phyloP scores from a whole-genome alignment of 768 basidiomycete species.

The Tricholoma matsutake region DNA sequence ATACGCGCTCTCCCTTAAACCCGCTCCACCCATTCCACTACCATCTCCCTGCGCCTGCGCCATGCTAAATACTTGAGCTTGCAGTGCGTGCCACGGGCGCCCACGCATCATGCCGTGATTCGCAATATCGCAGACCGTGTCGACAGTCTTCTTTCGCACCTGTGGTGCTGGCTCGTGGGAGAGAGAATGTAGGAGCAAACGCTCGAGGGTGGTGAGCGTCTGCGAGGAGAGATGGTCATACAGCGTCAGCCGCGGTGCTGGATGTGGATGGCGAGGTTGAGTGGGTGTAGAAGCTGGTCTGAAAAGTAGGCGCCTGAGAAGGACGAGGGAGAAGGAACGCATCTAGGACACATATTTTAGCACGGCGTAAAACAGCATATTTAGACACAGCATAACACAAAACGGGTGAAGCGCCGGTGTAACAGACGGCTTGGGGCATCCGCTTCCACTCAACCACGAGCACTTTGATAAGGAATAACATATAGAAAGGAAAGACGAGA shows the following conservation, averaged over 20 bases:
- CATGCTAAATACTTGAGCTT: constrained; percentile 70
- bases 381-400: background rate
- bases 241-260: constrained; percentile 48
- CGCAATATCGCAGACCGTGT: constrained; percentile 74
- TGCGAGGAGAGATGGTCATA: constrained; percentile 75
- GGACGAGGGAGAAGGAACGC: constrained; percentile 79
- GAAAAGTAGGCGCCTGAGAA: background rate
- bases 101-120: constrained; percentile 73
- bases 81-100: constrained; percentile 78
- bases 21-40: constrained; percentile 16
- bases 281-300: constrained; percentile 24
- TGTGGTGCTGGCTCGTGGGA: constrained; percentile 52
- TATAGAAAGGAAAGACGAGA: too few relatives aligned
- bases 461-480: too few relatives aligned
- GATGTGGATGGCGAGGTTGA: constrained; percentile 15
- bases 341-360: constrained; percentile 44
- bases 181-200: constrained; percentile 68
- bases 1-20: constrained; percentile 60
- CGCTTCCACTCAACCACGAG: background rate
- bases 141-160: constrained; percentile 71
- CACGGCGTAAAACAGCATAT: background rate
- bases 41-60: constrained; percentile 32
- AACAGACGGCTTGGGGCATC: background rate
- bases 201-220: constrained; percentile 65
- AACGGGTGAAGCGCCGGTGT: background rate